Conservation (phyloP, 352 stramenopile genomes). For the Pseudoperonospora humuli region DNA sequence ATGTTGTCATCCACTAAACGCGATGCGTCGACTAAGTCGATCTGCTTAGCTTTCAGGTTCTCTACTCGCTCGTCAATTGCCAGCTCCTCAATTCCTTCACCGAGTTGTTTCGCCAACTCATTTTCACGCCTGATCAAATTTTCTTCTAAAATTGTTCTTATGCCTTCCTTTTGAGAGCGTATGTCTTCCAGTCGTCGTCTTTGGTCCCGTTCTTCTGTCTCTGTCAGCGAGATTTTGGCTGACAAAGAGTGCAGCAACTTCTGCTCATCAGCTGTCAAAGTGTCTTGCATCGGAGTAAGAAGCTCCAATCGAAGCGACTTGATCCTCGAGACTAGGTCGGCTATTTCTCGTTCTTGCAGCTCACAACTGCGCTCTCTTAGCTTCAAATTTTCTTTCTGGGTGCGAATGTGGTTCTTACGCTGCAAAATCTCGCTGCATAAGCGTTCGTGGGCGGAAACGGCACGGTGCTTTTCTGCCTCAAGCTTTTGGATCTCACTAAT, state of each 20-base stretch:
- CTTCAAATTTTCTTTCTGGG: slow-evolving; percentile 39
- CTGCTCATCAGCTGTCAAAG: slow-evolving; percentile 47
- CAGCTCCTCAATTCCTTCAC: slow-evolving; percentile 54
- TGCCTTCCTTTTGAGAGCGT: slow-evolving; percentile 77
- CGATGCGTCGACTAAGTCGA: slow-evolving; percentile 84
- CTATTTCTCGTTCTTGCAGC: slow-evolving; percentile 55
- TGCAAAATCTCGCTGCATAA: slow-evolving; percentile 79
- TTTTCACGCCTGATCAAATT: slow-evolving; percentile 87
- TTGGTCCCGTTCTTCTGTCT: slow-evolving; percentile 83
- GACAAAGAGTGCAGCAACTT: slow-evolving; percentile 52
- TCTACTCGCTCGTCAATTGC: slow-evolving; percentile 56
- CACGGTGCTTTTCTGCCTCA: slow-evolving; percentile 69
- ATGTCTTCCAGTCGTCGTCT: slow-evolving; percentile 81
- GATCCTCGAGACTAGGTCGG: slow-evolving; percentile 48
- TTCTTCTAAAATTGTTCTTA: slow-evolving; percentile 88
- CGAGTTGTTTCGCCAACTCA: slow-evolving; percentile 54
- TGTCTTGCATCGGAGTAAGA: slow-evolving; percentile 68
- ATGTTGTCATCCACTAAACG: slow-evolving; percentile 60
- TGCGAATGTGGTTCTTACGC: slow-evolving; percentile 65
- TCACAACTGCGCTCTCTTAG: slow-evolving; percentile 53
- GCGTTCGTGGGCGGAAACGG: slow-evolving; percentile 60
- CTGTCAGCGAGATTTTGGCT: slow-evolving; percentile 60
- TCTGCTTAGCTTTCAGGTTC: slow-evolving; percentile 80
- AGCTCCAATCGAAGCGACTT: slow-evolving; percentile 48
- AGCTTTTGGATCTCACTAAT: slow-evolving; percentile 81